A percentile compares a stretch with the other conserved stretches of the same genome.
These are phyloP conservation scores for Aureobasidium uvarum DNA, from an alignment of 2,329 filamentous ascomycete species.

Conservation along the genomic window DNA sequence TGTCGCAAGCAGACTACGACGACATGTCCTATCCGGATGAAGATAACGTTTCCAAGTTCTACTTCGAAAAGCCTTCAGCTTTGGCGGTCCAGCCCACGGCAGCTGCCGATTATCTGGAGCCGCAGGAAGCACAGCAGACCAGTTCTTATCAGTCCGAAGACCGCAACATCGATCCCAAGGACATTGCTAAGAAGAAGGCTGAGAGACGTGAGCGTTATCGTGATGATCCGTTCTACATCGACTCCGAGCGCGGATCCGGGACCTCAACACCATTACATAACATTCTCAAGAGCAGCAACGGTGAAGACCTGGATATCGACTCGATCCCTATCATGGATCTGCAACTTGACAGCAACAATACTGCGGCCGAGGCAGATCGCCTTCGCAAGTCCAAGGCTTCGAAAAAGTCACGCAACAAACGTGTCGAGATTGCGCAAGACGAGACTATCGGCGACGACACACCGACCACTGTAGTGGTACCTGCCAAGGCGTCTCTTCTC, in stretches of 20 bases:
- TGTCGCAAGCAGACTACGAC: slow-evolving; percentile 54
- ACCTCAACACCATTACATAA: slow-evolving; percentile 75
- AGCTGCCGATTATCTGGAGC: slow-evolving; percentile 47
- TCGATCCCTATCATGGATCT: slow-evolving; percentile 95
- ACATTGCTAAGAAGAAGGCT: slow-evolving; percentile 68
- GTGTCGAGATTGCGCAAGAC: slow-evolving; percentile 49
- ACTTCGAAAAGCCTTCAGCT: slow-evolving; percentile 44
- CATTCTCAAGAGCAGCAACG: slow-evolving; percentile 66
- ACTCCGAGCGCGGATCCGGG: slow-evolving; percentile 50
- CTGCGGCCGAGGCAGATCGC: slow-evolving; percentile 23
- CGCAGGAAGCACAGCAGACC: slow-evolving; percentile 37
- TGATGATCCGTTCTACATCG: slow-evolving; percentile 96
- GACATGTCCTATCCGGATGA: slow-evolving; percentile 43
- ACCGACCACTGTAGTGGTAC: slow-evolving; percentile 14
- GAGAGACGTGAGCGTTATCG: slow-evolving; percentile 79
- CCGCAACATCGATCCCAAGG: slow-evolving; percentile 65
- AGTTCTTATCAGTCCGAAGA: slow-evolving; percentile 47
- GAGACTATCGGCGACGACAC: slow-evolving; percentile 47
- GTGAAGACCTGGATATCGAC: slow-evolving; percentile 82
- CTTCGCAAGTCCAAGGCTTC: slow-evolving; percentile 19
- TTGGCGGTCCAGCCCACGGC: slow-evolving; percentile 34
- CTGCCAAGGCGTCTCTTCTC: slow-evolving; percentile 37
- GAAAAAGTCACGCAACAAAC: slow-evolving; percentile 35
- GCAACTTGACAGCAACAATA: slow-evolving; percentile 58
- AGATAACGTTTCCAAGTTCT: slow-evolving; percentile 49